phyloP scores from a whole-genome alignment of 257 asterid genomes.

The Solanum peruvianum region DNA sequence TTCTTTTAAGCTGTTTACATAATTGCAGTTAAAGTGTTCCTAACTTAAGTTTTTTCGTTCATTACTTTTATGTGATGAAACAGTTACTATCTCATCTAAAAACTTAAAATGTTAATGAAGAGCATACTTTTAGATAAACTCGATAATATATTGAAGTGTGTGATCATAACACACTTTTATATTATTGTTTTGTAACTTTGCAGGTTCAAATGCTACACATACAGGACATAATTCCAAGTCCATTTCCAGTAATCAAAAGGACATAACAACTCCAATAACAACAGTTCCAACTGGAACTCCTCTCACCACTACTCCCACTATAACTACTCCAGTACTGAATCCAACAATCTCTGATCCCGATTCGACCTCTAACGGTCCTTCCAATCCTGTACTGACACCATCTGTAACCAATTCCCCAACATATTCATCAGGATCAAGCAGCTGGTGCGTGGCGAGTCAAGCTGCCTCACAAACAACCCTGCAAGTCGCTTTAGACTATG shows the following conservation, averaged over 20 bases:
- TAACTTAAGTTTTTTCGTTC: neutral
- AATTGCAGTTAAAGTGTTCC: neutral
- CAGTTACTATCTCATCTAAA: neutral
- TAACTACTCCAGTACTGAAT: slow-evolving; percentile 24
- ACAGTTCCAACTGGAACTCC: slow-evolving; percentile 44
- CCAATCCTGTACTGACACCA: slow-evolving; percentile 34
- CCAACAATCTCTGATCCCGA: slow-evolving; percentile 48
- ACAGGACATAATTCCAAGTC: neutral
- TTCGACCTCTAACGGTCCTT: slow-evolving; percentile 24
- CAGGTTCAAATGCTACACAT: slow-evolving; percentile 12
- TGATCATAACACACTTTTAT: no score
- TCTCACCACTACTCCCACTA: slow-evolving; percentile 18
- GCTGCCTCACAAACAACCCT: slow-evolving; percentile 37
- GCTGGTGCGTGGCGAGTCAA: slow-evolving; percentile 69
- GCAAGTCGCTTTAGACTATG: slow-evolving; percentile 63
- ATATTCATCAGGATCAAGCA: slow-evolving; percentile 34
- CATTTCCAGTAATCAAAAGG: slow-evolving; percentile 32
- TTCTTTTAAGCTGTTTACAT: neutral
- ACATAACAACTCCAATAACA: slow-evolving; percentile 57
- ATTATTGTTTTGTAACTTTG: neutral
- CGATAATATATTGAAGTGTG: no score
- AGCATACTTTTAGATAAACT: no score
- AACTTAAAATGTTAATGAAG: accelerated
- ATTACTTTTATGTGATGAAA: no score
- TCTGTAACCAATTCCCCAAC: slow-evolving; percentile 23